Evolutionary conservation across 441 rosid genomes (phyloP), one percentile per base, ranked within the genome.

Genomic region (Populus tomentosa): DNA sequence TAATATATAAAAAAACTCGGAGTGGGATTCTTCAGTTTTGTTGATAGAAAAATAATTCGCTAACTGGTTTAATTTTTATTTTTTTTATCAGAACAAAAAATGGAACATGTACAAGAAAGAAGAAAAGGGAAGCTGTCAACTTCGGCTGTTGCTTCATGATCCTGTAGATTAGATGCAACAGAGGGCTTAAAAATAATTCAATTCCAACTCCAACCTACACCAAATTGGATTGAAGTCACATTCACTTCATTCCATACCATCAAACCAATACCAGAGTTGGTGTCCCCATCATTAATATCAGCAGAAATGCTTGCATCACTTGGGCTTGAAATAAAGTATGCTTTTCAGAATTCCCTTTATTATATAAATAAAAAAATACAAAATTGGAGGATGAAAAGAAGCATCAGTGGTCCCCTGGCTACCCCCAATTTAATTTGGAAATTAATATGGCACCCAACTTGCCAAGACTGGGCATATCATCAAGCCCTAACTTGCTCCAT

Each of bases 371-470:
- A 80, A 74, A 83, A 74, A 26, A 46, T 30, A 65, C 70, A 73
- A 75, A 56, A 4, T 18, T 36, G 70, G 76, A 77, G 59, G 70
- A 11, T 78, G 80, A 62, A 63, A 81, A 76, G 16, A 73, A 73
- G 63, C 16, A 30, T 14, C 0, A 53, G 81, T 82, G 85, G 87
- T 82, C 84, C 87, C 76, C 0, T 7, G 13, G 18, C 18, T 28
- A 78, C 23, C 64, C 80, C 70, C 24, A 70, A 75, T 68, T 82
- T 61, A 73, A 73, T 36, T 67, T 73, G 69, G 68, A 64, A 82
- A 67, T 80, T 75, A 82, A 78, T 72, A 50, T 50, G 75, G 74
- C 67, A 70, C 40, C 64, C 85, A 69, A 78, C 67, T 80, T 78
- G 79, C 38, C 26, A 78, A 61, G 72, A 56, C 76, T 69, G 69